These are phyloP conservation scores for Talaromyces sp. DNA, from an alignment of 2,329 filamentous ascomycete genomes.

Conservation along the genomic window DNA sequence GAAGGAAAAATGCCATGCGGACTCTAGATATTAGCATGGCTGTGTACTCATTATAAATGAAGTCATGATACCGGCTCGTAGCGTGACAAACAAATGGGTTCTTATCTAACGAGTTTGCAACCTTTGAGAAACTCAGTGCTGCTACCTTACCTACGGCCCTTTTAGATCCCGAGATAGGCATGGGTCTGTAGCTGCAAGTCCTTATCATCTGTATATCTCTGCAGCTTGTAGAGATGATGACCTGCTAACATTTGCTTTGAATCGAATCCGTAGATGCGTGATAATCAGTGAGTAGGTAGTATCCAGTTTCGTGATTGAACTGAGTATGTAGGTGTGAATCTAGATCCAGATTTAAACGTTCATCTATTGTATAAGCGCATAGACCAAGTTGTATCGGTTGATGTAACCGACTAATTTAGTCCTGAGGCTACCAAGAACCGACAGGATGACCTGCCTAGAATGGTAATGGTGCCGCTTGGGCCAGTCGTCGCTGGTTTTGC, in stretches of 20 bases:
- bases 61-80: neutral
- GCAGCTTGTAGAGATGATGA: neutral
- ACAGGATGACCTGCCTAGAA: neutral
- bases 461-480: neutral
- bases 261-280: neutral
- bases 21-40: neutral
- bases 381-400: neutral
- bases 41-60: neutral
- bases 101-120: neutral
- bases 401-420: constrained; percentile 1
- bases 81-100: neutral
- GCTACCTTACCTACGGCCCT: neutral
- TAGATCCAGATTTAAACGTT: neutral
- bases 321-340: neutral
- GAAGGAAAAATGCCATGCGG: neutral
- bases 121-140: neutral
- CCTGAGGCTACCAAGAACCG: neutral
- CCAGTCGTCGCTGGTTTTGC: neutral
- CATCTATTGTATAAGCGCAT: neutral
- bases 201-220: neutral
- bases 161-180: neutral
- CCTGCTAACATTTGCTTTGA: neutral
- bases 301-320: neutral
- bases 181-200: neutral
- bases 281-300: neutral